These are phyloP conservation scores for Euphorbia pulcherrima DNA, from an alignment of 345 rosid genomes.

Conservation along the genomic window DNA sequence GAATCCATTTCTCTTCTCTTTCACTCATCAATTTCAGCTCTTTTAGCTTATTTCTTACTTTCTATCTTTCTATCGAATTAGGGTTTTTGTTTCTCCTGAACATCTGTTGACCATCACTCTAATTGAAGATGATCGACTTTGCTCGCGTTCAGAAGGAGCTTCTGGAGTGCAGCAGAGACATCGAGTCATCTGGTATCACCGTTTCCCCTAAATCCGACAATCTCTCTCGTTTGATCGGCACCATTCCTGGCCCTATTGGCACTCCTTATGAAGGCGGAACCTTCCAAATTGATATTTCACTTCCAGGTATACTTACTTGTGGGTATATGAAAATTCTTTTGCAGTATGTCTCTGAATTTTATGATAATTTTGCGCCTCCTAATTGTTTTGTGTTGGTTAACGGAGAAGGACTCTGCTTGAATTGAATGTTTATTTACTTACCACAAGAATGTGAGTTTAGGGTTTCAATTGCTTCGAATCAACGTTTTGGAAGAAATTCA, in stretches of 20 bases:
- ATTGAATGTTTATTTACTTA: neutral
- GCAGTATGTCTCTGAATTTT: neutral
- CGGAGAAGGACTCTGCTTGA: no score
- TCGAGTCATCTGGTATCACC: slow-evolving; percentile 64
- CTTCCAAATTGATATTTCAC: slow-evolving; percentile 75
- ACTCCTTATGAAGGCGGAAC: slow-evolving; percentile 95
- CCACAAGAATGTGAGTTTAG: no score
- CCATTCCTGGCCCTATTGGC: slow-evolving; percentile 77
- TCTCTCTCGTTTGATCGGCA: slow-evolving; percentile 65
- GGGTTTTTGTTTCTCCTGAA: neutral
- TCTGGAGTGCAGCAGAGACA: slow-evolving; percentile 76
- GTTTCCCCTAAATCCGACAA: slow-evolving; percentile 69
- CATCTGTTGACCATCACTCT: neutral
- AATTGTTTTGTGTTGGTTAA: slow-evolving; percentile 3
- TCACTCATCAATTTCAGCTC: no score
- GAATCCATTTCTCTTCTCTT: no score
- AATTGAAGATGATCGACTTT: slow-evolving; percentile 73
- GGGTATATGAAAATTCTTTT: no score
- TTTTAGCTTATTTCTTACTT: no score
- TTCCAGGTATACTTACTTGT: slow-evolving; percentile 44
- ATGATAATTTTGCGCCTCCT: slow-evolving; percentile 2
- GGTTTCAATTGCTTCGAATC: no score
- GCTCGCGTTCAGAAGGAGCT: slow-evolving; percentile 90
- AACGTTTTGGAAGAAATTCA: no score
- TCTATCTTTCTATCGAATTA: no score